phyloP scores from a whole-genome alignment of 176 grass and related monocot species.

The Chloris gayana region DNA sequence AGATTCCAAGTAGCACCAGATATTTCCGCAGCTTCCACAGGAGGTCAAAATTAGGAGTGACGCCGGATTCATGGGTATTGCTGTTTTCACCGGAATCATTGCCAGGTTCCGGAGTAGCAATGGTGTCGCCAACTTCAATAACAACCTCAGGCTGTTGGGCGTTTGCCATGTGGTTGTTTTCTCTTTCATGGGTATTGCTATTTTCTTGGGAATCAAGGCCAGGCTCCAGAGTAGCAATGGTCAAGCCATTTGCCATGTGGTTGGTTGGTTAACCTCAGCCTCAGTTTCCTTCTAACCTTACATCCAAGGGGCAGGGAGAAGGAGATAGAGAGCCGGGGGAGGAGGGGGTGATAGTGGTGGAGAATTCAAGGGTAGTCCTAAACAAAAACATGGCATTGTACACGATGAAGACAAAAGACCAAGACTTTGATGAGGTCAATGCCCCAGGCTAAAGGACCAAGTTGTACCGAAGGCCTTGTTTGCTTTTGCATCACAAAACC shows the following conservation, averaged over 20 bases:
- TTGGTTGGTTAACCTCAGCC: neutral
- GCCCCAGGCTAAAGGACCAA: neutral
- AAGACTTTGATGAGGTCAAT: slow-evolving; percentile 34
- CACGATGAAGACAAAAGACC: neutral
- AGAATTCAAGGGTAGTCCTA: neutral
- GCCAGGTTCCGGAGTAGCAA: neutral
- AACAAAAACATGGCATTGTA: neutral
- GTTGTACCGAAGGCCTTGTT: neutral
- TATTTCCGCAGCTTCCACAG: slow-evolving; percentile 51
- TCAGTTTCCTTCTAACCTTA: neutral
- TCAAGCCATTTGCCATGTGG: slow-evolving; percentile 14
- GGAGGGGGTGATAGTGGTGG: neutral
- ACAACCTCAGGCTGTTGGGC: neutral
- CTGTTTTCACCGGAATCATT: neutral
- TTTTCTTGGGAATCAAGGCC: too few species aligned
- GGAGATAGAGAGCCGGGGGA: too few species aligned
- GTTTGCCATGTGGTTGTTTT: slow-evolving; percentile 16
- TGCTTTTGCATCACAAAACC: neutral
- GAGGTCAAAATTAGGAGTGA: slow-evolving; percentile 12
- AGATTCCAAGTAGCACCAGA: slow-evolving; percentile 36
- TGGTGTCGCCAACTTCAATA: neutral
- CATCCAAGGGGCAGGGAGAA: neutral
- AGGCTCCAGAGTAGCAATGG: too few species aligned
- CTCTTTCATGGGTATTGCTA: too few species aligned
- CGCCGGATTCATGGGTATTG: neutral